phyloP scores from a whole-genome alignment of 371 early-diverging fungal genomes.

The Syncephalastrum racemosum region DNA sequence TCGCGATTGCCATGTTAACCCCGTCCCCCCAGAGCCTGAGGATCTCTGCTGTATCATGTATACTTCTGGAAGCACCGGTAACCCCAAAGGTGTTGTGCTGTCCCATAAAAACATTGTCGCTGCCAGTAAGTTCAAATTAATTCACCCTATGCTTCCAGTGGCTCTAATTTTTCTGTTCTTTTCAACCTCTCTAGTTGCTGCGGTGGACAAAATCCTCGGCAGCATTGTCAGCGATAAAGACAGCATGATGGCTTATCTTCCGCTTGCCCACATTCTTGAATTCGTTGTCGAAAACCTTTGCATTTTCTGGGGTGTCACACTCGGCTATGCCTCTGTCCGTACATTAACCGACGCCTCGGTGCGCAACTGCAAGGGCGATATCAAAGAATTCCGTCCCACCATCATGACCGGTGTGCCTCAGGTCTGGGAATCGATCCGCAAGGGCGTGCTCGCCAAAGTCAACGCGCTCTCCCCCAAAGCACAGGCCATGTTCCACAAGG shows the following conservation, averaged over 20 bases:
- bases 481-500: conserved; percentile 74
- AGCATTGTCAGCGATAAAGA: conserved; percentile 51
- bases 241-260: conserved; percentile 87
- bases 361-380: conserved; percentile 93
- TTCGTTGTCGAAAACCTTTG: conserved; percentile 78
- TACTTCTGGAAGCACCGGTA: conserved; percentile 94
- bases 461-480: conserved; percentile 59
- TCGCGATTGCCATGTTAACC: conserved; percentile 57
- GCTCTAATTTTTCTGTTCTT: conserved; percentile 6
- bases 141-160: conserved; percentile 2
- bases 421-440: conserved; percentile 92
- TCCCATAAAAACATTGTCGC: conserved; percentile 87
- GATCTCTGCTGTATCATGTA: conserved; percentile 94
- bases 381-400: conserved; percentile 89
- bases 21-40: conserved; percentile 67
- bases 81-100: conserved; percentile 88
- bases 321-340: conserved; percentile 90
- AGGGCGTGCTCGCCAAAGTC: conserved; percentile 78
- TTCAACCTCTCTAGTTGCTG: conserved; percentile 52
- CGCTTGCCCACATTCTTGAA: conserved; percentile 93
- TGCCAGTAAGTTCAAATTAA: conserved; percentile 46
- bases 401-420: conserved; percentile 93
- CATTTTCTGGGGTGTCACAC: conserved; percentile 71
- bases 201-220: conserved; percentile 52
- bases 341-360: conserved; percentile 90